Percentiles rank a stretch among this genome's conserved stretches.
phyloP scores from a whole-genome alignment of 805 yeast genomes.

The Yueomyces sp. region DNA sequence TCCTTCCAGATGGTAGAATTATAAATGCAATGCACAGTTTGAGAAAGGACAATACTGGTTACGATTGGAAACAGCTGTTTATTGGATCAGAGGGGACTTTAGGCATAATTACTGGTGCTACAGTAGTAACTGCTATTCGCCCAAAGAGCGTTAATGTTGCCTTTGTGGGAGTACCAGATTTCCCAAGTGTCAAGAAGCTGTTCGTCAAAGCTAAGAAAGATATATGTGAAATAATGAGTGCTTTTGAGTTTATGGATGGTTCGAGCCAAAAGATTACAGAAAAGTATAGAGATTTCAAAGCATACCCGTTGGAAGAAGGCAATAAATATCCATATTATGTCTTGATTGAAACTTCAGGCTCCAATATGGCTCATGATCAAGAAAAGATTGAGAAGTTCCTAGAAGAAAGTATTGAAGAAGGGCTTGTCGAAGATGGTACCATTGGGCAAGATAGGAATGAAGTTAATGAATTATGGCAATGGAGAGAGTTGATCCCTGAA shows the following conservation, averaged over 20 bases:
- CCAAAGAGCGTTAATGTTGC: constrained; percentile 82
- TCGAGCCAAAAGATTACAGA: constrained; percentile 54
- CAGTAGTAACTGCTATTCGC: constrained; percentile 79
- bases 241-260: constrained; percentile 88
- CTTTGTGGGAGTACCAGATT: constrained; percentile 67
- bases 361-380: constrained; percentile 86
- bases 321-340: constrained; percentile 73
- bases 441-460: constrained; percentile 94
- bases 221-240: constrained; percentile 74
- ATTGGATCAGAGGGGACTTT: constrained; percentile 92
- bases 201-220: constrained; percentile 69
- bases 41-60: constrained; percentile 92
- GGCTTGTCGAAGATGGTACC: constrained; percentile 79
- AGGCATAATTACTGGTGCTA: constrained; percentile 82
- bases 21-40: constrained; percentile 69
- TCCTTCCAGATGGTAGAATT: constrained; percentile 80
- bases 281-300: constrained; percentile 31
- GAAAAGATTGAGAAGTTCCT: constrained; percentile 76
- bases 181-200: constrained; percentile 72
- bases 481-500: constrained; percentile 94
- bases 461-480: constrained; percentile 69
- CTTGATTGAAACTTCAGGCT: constrained; percentile 91
- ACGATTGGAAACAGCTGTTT: constrained; percentile 81
- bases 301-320: constrained; percentile 56
- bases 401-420: constrained; percentile 76